A percentile compares a stretch with the other conserved stretches of the same genome.
Conservation (phyloP, 306 rosid species). For the Cucurbita pepo region DNA sequence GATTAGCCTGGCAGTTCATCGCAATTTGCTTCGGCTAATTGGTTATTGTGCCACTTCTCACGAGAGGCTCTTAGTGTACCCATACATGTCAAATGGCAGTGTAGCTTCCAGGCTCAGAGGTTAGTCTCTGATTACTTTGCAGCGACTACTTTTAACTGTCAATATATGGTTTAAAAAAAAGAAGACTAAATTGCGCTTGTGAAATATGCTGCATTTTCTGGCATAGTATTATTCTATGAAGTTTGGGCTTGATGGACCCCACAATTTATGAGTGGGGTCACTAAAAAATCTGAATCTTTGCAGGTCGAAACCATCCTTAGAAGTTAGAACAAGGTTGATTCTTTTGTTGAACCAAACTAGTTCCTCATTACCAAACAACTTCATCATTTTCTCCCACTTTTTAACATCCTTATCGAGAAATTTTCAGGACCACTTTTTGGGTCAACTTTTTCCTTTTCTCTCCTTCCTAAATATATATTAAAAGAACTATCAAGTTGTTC, state of each 20-base stretch:
- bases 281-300: not conserved
- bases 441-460: not conserved
- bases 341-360: not conserved
- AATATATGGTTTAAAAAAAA: not conserved
- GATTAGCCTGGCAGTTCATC: conserved; percentile 95
- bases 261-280: not conserved
- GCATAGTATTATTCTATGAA: not conserved
- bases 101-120: conserved; percentile 93
- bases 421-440: not conserved
- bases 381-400: not conserved
- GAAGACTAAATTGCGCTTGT: no score
- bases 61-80: conserved; percentile 86
- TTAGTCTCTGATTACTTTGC: conserved; percentile 13
- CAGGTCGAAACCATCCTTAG: not conserved
- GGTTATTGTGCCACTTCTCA: conserved; percentile 76
- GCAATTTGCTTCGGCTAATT: conserved; percentile 68
- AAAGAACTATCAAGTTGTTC: not conserved
- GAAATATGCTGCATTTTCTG: not conserved
- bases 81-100: conserved; percentile 92
- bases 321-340: not conserved
- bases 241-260: conserved; percentile 7
- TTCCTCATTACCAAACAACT: not conserved
- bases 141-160: not conserved
- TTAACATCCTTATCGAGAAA: not conserved
- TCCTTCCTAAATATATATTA: not conserved